Conservation (phyloP, 345 rosid species). For the Firmiana major region DNA sequence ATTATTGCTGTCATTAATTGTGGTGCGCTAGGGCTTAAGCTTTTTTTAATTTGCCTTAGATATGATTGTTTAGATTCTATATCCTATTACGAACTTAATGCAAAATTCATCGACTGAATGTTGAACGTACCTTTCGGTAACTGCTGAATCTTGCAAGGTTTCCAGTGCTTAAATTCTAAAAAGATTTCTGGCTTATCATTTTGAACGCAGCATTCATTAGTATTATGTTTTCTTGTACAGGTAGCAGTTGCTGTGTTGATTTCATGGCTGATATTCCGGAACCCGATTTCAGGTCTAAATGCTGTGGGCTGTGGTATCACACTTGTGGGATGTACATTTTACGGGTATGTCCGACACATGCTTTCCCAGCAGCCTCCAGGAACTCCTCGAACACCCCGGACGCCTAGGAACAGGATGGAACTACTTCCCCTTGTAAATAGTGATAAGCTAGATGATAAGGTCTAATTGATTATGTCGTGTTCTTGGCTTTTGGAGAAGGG, state of each 20-base stretch:
- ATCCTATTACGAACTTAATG: background rate
- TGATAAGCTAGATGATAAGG: conserved; percentile 86
- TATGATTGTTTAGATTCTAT: background rate
- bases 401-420: conserved; percentile 76
- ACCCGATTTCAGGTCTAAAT: conserved; percentile 83
- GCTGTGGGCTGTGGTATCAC: conserved; percentile 94
- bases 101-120: background rate
- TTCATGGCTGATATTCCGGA: conserved; percentile 90
- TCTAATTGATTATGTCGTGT: conserved; percentile 26
- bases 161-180: background rate
- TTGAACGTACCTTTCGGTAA: background rate
- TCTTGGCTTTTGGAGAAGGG: conserved; percentile 4
- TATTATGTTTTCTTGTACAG: conserved; percentile 32
- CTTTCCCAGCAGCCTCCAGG: conserved; percentile 76
- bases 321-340: conserved; percentile 88
- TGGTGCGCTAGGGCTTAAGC: background rate
- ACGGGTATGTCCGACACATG: conserved; percentile 88
- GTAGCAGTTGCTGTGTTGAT: conserved; percentile 94
- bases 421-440: conserved; percentile 82
- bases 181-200: background rate
- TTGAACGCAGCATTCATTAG: background rate
- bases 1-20: background rate
- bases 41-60: background rate
- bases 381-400: conserved; percentile 85
- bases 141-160: background rate